Evolutionary conservation across 805 yeast species (phyloP), one percentile per base, ranked within the genome.

Genomic region (Tetrapisispora nanseiensis): DNA sequence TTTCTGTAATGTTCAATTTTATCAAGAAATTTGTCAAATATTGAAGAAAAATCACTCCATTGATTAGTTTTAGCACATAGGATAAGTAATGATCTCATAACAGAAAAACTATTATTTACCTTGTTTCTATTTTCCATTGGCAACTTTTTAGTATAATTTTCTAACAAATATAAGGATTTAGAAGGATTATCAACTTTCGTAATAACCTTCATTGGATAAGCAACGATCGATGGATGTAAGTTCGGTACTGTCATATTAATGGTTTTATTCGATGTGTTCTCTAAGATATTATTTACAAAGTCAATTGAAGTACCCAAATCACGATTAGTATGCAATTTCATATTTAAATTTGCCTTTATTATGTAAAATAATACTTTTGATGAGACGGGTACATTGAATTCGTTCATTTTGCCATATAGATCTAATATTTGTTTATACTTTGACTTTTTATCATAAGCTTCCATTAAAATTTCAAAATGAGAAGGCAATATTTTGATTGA

Each of bases 181-280:
- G 51, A 52, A 1, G 68, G 63, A 23, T 56, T 51, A 38, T 62
- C 57, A 41, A 42, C 48, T 34, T 56, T 58, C 2, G 61, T 54
- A 23, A 66, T 47, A 3, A 51, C 42, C 30, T 58, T 52, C 45
- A 66, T 52, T 20, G 69, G 59, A 51, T 68, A 67, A 29, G 62
- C 64, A 41, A 67, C 43, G 8, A 61, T 51, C 2, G 63, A 53
- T 20, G 68, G 67, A 34, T 62, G 65, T 26, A 65, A 40, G 12
- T 46, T 47, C 2, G 51, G 52, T n/a, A 45, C 42, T 0, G 57
- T 42, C 1, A 55, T 44, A 44, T 47, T 56, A 27, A 46, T 31
- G 18, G 43, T 52, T 43, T 44, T 51, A 23, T 46, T 49, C 26
- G 54, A 52, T 19, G 50, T 55, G 28, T 50, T 56, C 22, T 51